Base-by-base conservation (phyloP, 73 alveolate species). In the Paramecium octaurelia region DNA sequence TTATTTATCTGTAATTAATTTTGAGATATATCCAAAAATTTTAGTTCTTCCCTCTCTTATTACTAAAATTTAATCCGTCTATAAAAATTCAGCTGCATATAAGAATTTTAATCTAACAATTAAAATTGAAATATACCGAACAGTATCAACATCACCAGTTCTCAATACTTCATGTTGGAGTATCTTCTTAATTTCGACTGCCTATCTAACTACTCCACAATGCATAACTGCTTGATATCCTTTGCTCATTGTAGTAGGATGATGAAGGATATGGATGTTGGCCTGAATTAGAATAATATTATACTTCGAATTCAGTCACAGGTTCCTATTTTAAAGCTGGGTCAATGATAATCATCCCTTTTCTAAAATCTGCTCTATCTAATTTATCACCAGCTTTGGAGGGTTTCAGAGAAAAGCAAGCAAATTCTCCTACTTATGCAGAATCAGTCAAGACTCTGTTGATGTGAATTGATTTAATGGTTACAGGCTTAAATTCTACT, bases 261-360 rank as follows among this genome's bases (percentile, higher is more conserved):
- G 99, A 93, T 98, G 99, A 71, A 98, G 95, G 35, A 98, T 96
- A 29, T 97, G 97, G 6, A 97, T 99, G 92, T 98, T 99, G 9
- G 98, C 98, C 84, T 68, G 29, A 68, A 12, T 68, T 68, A 34
- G 18, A 68, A 4, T 68, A 14, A 31, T 8, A 12, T 16, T 8
- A 68, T 68, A 68, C 84, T 64, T 96, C 99, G 88, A 98, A 98
- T 75, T 97, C 98, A 92, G 95, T 68, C 11, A 96, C 92, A 43
- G 98, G 93, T 60, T 93, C 92, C 54, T 96, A 95, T 69, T 92
- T 86, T 20, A 94, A 73, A 44, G 71, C 95, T 8, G 92, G 93
- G 58, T 95, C 98, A 9, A 97, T 95, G n/a, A 96, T 92, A 46
- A 96, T 97, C 97, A 96, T 93, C 2, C 99, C 99, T 92, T 98